Percentiles rank a stretch among this genome's conserved stretches.
Evolutionary conservation across 305 asterid genomes (phyloP).

Genomic region (Fraxinus baroniana): DNA sequence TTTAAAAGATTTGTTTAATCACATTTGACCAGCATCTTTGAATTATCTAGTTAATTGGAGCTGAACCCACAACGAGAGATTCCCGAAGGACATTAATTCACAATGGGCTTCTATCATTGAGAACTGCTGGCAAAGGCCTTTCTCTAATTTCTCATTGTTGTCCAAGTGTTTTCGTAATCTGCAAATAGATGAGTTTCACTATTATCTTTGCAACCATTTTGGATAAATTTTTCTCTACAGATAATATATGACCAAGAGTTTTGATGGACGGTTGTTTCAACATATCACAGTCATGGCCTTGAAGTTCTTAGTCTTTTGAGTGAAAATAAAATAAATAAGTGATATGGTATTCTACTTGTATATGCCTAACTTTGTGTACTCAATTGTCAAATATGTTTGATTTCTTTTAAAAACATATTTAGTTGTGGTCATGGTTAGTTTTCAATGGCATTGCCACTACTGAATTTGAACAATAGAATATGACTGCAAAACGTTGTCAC

Average conservation of each 20-base stretch:
- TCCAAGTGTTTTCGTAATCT: not conserved
- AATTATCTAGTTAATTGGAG: constrained; percentile 70
- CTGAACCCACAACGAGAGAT: constrained; percentile 79
- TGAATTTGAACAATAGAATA: too few species aligned
- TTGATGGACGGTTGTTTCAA: not conserved
- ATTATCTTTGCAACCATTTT: not conserved
- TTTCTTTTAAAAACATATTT: not conserved
- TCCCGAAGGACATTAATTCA: constrained; percentile 65
- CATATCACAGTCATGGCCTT: not conserved
- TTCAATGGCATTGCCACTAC: too few species aligned
- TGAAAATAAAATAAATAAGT: not conserved
- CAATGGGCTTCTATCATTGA: constrained; percentile 76
- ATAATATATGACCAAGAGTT: too few species aligned
- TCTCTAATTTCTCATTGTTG: not conserved
- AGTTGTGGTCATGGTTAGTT: too few species aligned
- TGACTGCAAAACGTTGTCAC: too few species aligned
- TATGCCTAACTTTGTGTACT: not conserved
- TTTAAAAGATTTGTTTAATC: too few species aligned
- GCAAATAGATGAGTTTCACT: not conserved
- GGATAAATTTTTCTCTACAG: not conserved
- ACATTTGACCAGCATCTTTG: not conserved
- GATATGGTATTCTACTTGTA: not conserved
- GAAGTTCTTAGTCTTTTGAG: not conserved
- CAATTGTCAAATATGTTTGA: not conserved
- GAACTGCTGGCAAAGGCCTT: constrained; percentile 73